Conservation (phyloP, 1,284 basidiomycete species). For the Heliocybe sulcata region DNA sequence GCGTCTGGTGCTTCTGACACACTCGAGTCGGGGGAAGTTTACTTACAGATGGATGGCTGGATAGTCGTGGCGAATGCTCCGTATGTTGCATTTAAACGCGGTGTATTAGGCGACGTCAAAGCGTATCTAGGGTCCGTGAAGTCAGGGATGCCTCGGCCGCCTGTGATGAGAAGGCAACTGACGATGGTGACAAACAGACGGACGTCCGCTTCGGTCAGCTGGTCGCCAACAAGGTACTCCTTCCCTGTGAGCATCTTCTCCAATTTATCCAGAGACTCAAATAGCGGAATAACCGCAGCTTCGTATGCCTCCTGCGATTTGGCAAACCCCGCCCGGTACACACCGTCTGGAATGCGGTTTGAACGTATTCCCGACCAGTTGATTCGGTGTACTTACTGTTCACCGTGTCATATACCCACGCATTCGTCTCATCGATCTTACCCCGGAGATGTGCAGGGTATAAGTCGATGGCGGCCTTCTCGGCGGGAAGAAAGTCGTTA, state of each 20-base stretch:
- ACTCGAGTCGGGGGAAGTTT: not conserved
- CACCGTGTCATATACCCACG: constrained; percentile 79
- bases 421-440: constrained; percentile 86
- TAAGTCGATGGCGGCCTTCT: constrained; percentile 57
- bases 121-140: constrained; percentile 28
- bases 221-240: constrained; percentile 77
- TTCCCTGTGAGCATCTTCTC: constrained; percentile 76
- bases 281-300: constrained; percentile 64
- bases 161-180: constrained; percentile 20
- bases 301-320: constrained; percentile 80
- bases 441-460: constrained; percentile 69
- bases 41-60: constrained; percentile 69
- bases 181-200: constrained; percentile 90
- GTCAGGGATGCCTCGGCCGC: not conserved
- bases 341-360: constrained; percentile 50
- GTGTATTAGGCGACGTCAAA: constrained; percentile 86
- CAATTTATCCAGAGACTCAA: constrained; percentile 73
- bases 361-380: not conserved
- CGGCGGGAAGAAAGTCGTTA: constrained; percentile 57
- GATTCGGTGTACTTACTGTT: constrained; percentile 52
- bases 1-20: too few species aligned
- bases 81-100: constrained; percentile 94
- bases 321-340: constrained; percentile 91
- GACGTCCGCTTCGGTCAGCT: constrained; percentile 88
- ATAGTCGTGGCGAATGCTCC: constrained; percentile 73